Percentiles rank a stretch among this genome's conserved stretches.
Evolutionary conservation across 352 stramenopile genomes (phyloP).

Genomic region (Phytophthora nicotianae): DNA sequence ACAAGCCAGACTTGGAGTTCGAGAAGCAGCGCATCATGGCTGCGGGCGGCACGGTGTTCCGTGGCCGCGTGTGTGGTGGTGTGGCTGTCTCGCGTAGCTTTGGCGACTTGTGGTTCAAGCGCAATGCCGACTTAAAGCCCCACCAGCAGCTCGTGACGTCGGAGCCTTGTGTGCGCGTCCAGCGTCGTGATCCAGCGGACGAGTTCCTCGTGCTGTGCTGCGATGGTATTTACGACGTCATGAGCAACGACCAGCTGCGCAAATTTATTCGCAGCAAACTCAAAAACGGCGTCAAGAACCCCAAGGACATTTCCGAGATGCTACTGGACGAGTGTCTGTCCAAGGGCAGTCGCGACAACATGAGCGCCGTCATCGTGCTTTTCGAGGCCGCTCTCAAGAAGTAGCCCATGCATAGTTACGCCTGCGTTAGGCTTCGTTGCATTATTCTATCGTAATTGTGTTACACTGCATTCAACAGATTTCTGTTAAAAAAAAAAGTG

Average conservation of each 20-base stretch:
- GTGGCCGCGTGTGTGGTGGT: slow-evolving; percentile 81
- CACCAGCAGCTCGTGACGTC: slow-evolving; percentile 88
- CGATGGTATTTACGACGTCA: slow-evolving; percentile 95
- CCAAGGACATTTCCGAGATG: slow-evolving; percentile 75
- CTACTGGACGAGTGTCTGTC: slow-evolving; percentile 83
- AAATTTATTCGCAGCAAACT: slow-evolving; percentile 89
- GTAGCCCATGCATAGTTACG: slow-evolving; percentile 19
- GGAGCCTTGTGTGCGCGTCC: slow-evolving; percentile 82
- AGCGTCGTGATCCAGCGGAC: slow-evolving; percentile 76
- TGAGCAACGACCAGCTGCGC: slow-evolving; percentile 93
- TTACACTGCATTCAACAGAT: slow-evolving; percentile 12
- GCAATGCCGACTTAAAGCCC: slow-evolving; percentile 74
- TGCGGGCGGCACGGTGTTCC: slow-evolving; percentile 83
- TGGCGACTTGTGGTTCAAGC: slow-evolving; percentile 90
- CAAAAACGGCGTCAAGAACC: slow-evolving; percentile 50
- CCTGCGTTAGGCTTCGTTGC: slow-evolving; percentile 1
- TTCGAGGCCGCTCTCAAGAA: slow-evolving; percentile 55
- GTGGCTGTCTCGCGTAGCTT: slow-evolving; percentile 88
- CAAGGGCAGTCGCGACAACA: slow-evolving; percentile 88
- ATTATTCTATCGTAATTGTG: slow-evolving; percentile 39
- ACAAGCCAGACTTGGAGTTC: slow-evolving; percentile 87
- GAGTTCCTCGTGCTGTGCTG: slow-evolving; percentile 94
- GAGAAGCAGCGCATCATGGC: slow-evolving; percentile 88
- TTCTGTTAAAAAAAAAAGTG: slow-evolving; percentile 3
- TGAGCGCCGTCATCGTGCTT: slow-evolving; percentile 86